Evolutionary conservation across 306 rosid species (phyloP).

Genomic region (Sicyos edulis): DNA sequence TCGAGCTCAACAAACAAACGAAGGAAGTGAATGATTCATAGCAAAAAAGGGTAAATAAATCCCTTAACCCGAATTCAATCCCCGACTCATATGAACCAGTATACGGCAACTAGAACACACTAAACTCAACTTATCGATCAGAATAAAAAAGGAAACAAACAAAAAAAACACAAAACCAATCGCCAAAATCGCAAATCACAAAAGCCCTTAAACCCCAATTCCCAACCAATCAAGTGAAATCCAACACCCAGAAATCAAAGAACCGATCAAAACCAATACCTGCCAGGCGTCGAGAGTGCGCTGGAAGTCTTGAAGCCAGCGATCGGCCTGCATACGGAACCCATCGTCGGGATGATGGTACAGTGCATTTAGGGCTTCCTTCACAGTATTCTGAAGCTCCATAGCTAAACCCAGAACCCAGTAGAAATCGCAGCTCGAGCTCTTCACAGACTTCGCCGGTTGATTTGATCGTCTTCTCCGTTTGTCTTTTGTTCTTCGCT

Average conservation of each 20-base stretch:
- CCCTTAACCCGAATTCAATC: background rate
- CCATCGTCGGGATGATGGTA: slow-evolving; percentile 94
- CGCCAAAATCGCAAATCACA: slow-evolving; percentile 16
- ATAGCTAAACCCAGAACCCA: slow-evolving; percentile 35
- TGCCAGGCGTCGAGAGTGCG: slow-evolving; percentile 99
- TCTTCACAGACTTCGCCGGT: slow-evolving; percentile 25
- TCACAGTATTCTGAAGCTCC: slow-evolving; percentile 94
- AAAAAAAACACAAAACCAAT: slow-evolving; percentile 4
- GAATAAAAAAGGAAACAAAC: background rate
- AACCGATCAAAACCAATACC: slow-evolving; percentile 41
- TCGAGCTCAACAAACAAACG: background rate
- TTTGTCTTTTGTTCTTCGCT: background rate
- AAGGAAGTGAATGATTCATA: background rate
- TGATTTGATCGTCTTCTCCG: slow-evolving; percentile 19
- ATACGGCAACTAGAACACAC: background rate
- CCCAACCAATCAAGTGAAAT: background rate
- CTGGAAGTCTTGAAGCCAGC: slow-evolving; percentile 88
- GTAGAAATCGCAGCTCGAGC: slow-evolving; percentile 23
- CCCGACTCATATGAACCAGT: background rate
- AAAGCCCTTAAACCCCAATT: background rate
- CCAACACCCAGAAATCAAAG: background rate
- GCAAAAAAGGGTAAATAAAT: background rate
- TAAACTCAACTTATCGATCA: background rate
- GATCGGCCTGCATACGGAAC: slow-evolving; percentile 95
- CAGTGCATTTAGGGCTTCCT: slow-evolving; percentile 97